Conservation (phyloP, 2,329 filamentous ascomycete genomes). For the Fusarium graminum region DNA sequence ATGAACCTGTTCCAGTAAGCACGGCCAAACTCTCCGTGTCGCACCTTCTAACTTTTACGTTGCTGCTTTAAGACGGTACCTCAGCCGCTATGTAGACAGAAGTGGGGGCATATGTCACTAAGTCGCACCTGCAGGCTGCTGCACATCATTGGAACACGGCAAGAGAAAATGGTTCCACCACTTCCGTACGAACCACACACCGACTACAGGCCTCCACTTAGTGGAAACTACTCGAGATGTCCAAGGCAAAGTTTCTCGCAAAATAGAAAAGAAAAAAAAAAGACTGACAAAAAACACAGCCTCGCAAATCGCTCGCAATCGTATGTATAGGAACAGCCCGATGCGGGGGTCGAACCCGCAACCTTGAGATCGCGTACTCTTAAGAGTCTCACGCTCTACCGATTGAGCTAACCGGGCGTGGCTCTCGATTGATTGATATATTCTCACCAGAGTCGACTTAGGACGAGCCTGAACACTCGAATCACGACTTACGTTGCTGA, state of each 20-base stretch:
- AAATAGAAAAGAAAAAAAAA: too few relatives aligned
- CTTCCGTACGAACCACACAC: slow-evolving; percentile 22
- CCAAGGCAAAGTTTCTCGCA: neutral
- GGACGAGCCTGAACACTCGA: neutral
- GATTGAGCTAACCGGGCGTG: slow-evolving; percentile 46
- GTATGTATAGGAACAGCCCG: slow-evolving; percentile 54
- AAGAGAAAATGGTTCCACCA: slow-evolving; percentile 1
- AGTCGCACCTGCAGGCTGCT: slow-evolving; percentile 17
- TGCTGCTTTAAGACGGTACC: slow-evolving; percentile 43
- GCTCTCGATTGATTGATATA: slow-evolving; percentile 23
- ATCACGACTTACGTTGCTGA: neutral
- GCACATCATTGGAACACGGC: slow-evolving; percentile 14
- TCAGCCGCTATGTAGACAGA: slow-evolving; percentile 1
- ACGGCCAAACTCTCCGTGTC: too few relatives aligned
- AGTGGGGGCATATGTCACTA: slow-evolving; percentile 24
- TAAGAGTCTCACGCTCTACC: slow-evolving; percentile 77
- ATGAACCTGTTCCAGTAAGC: neutral
- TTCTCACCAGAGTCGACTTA: neutral
- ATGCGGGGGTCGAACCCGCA: slow-evolving; percentile 66
- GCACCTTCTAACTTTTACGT: slow-evolving; percentile 20
- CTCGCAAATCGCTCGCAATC: slow-evolving; percentile 34
- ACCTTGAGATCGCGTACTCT: slow-evolving; percentile 59
- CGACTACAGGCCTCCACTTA: neutral
- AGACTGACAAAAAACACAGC: slow-evolving; percentile 23
- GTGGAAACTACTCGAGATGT: neutral